These are phyloP conservation scores for Trichoderma sp. DNA, from an alignment of 2,329 filamentous ascomycete species.

Conservation along the genomic window DNA sequence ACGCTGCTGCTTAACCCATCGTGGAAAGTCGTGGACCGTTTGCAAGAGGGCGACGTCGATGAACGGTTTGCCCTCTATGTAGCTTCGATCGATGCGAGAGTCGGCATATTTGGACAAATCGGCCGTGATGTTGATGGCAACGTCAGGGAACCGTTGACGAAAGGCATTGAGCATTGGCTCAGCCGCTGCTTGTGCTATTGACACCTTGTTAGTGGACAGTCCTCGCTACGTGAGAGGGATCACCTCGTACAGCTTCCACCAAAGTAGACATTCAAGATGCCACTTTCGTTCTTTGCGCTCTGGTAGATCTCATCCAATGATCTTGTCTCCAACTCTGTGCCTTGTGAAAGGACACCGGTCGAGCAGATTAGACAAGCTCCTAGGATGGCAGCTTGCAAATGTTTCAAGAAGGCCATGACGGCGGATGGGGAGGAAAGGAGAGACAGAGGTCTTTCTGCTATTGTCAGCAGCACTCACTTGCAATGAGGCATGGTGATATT, in stretches of 20 bases:
- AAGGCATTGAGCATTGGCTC: constrained; percentile 16
- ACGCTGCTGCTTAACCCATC: constrained; percentile 16
- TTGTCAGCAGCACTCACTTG: not conserved
- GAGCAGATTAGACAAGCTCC: not conserved
- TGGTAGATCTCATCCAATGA: constrained; percentile 6
- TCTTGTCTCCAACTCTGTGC: constrained; percentile 10
- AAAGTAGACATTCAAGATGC: constrained; percentile 11
- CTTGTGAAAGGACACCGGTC: not conserved
- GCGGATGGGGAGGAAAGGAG: not conserved
- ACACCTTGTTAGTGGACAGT: not conserved
- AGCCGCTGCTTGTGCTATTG: constrained; percentile 14
- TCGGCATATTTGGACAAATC: constrained; percentile 20
- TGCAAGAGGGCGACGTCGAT: constrained; percentile 16
- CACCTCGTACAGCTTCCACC: constrained; percentile 6
- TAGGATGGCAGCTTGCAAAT: not conserved
- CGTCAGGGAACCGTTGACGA: constrained; percentile 1
- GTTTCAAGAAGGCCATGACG: not conserved
- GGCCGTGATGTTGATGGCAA: constrained; percentile 19
- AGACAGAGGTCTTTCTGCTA: too few species aligned
- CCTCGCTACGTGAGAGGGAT: too few species aligned
- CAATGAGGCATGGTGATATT: not conserved
- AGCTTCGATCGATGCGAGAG: constrained; percentile 15
- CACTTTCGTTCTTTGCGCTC: constrained; percentile 7
- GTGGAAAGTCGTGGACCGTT: constrained; percentile 16
- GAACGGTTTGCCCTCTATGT: constrained; percentile 16